phyloP scores from a whole-genome alignment of 176 grass and related monocot species.

The Saccharum spontaneum region DNA sequence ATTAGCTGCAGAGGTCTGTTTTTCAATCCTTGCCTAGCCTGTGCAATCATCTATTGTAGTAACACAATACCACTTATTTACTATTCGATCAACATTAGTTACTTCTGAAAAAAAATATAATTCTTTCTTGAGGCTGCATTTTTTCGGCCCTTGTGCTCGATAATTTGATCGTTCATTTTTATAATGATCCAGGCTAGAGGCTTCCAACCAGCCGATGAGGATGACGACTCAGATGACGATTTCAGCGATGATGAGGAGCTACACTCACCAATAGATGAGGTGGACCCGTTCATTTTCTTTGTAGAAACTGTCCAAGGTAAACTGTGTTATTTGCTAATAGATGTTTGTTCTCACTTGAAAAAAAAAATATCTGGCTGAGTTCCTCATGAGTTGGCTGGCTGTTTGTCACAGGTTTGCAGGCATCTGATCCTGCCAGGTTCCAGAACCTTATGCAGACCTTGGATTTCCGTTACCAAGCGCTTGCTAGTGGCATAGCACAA shows the following conservation, averaged over 20 bases:
- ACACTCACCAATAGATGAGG: constrained; percentile 86
- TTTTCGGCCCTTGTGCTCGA: not conserved
- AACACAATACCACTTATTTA: not conserved
- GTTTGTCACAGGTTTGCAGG: constrained; percentile 56
- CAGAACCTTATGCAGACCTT: constrained; percentile 78
- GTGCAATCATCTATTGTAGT: not conserved
- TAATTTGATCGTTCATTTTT: not conserved
- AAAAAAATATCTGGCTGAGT: not conserved
- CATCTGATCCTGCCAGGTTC: constrained; percentile 61
- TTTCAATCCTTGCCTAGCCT: not conserved
- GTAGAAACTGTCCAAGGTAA: constrained; percentile 82
- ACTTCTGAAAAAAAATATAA: not conserved
- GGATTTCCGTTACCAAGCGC: constrained; percentile 73
- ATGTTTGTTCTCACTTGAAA: not conserved
- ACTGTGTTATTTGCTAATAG: not conserved
- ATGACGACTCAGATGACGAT: constrained; percentile 85
- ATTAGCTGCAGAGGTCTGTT: constrained; percentile 74
- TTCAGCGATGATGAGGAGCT: constrained; percentile 78
- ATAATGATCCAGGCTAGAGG: constrained; percentile 66
- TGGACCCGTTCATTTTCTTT: constrained; percentile 96
- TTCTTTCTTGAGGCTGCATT: constrained; percentile 15
- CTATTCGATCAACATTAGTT: not conserved
- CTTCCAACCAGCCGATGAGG: constrained; percentile 76
- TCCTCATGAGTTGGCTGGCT: not conserved
- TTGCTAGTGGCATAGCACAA: constrained; percentile 77